Conservation (phyloP, 2,329 filamentous ascomycete species). For the Fusarium sp. region DNA sequence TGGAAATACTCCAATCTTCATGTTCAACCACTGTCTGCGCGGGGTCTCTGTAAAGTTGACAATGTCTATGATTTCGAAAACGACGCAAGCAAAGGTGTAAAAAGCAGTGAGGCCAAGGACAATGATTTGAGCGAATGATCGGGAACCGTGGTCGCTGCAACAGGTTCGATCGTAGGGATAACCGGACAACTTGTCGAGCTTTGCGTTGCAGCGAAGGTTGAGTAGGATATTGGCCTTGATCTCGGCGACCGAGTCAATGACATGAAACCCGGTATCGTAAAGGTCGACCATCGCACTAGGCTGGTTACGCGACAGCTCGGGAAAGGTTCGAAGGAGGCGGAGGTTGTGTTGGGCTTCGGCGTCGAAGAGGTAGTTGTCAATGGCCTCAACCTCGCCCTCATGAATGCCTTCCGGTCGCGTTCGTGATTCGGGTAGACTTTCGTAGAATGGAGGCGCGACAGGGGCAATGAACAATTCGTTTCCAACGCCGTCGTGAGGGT, state of each 20-base stretch:
- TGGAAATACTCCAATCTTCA: conserved; percentile 44
- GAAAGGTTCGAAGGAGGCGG: conserved; percentile 36
- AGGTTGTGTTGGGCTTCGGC: conserved; percentile 31
- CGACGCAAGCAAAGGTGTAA: conserved; percentile 36
- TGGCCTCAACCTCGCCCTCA: conserved; percentile 41
- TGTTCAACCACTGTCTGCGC: conserved; percentile 29
- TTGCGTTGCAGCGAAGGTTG: conserved; percentile 65
- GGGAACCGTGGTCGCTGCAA: conserved; percentile 60
- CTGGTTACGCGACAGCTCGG: conserved; percentile 34
- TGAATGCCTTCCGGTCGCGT: conserved; percentile 38
- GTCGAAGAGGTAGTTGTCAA: conserved; percentile 33
- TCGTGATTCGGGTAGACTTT: conserved; percentile 21
- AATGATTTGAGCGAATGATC: conserved; percentile 38
- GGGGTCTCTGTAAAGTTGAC: conserved; percentile 20
- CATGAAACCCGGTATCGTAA: conserved; percentile 47
- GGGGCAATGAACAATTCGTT: conserved; percentile 48
- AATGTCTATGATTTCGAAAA: conserved; percentile 31
- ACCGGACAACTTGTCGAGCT: conserved; percentile 44
- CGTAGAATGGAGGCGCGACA: conserved; percentile 41
- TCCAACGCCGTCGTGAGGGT: conserved; percentile 42
- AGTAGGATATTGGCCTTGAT: conserved; percentile 59
- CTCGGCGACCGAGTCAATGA: conserved; percentile 46
- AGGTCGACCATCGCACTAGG: conserved; percentile 40
- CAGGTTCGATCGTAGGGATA: conserved; percentile 64
- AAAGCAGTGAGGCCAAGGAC: conserved; percentile 36